phyloP scores from a whole-genome alignment of 306 rosid species.

The Coriaria nepalensis region DNA sequence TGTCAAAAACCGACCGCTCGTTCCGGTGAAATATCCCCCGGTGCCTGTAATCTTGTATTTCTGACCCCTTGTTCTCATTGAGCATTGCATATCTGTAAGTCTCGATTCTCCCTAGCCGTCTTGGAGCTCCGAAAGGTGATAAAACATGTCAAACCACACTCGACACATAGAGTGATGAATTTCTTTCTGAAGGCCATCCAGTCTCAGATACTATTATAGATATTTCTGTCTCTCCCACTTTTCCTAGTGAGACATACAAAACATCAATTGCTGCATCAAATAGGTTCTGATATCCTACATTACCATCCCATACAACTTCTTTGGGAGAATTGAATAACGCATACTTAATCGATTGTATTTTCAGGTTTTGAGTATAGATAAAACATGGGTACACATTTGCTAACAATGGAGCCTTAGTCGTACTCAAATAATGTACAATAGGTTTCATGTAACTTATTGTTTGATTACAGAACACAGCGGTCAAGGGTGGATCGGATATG shows the following conservation, averaged over 20 bases:
- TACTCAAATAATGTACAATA: neutral
- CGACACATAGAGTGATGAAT: neutral
- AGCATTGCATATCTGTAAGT: neutral
- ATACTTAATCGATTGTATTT: neutral
- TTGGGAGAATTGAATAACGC: neutral
- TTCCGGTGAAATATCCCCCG: neutral
- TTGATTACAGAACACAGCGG: neutral
- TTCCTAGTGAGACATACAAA: neutral
- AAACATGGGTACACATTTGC: neutral
- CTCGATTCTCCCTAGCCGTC: neutral
- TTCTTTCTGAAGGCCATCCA: neutral
- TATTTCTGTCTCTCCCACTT: neutral
- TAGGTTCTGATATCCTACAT: neutral
- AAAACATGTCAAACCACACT: neutral
- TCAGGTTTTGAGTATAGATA: neutral
- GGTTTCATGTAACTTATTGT: neutral
- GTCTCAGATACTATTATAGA: neutral
- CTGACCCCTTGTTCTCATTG: neutral
- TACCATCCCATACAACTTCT: neutral
- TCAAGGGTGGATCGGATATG: neutral
- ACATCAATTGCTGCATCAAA: neutral
- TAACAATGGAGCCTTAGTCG: neutral
- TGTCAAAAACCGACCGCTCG: neutral
- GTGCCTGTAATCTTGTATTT: neutral
- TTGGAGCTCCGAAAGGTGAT: neutral